Conservation (phyloP, 768 basidiomycete species). For the Lenzites betulinus region DNA sequence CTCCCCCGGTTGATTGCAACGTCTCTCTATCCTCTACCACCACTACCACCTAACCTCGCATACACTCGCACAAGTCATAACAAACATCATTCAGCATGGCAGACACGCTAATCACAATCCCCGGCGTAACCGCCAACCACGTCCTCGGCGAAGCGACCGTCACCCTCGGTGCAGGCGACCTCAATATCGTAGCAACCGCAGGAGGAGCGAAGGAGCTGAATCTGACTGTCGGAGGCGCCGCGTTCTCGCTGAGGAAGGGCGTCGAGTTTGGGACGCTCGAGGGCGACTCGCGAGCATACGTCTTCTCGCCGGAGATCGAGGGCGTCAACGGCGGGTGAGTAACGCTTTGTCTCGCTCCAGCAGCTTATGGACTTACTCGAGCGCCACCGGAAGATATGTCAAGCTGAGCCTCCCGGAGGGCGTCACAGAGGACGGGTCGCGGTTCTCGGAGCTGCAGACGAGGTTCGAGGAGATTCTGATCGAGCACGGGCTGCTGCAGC, state of each 20-base stretch:
- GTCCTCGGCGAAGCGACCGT: slow-evolving; percentile 23
- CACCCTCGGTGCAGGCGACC: slow-evolving; percentile 27
- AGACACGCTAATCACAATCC: slow-evolving; percentile 21
- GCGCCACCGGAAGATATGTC: slow-evolving; percentile 19
- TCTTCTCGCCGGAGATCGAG: slow-evolving; percentile 28
- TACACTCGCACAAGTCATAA: not conserved
- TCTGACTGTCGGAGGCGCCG: slow-evolving; percentile 23
- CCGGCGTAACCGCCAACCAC: slow-evolving; percentile 24
- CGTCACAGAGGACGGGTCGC: slow-evolving; percentile 14
- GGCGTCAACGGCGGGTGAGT: slow-evolving; percentile 22
- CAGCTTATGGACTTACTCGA: too few species aligned
- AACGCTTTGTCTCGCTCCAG: not conserved
- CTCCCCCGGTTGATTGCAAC: not conserved
- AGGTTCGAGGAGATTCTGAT: slow-evolving; percentile 31
- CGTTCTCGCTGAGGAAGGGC: slow-evolving; percentile 22
- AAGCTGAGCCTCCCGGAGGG: slow-evolving; percentile 25
- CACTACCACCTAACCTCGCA: not conserved
- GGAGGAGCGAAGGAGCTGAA: slow-evolving; percentile 1
- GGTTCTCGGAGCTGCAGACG: slow-evolving; percentile 22
- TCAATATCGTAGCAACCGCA: slow-evolving; percentile 20
- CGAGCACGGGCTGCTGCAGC: slow-evolving; percentile 26
- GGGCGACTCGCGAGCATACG: slow-evolving; percentile 22
- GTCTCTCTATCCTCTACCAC: not conserved
- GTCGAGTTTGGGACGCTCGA: slow-evolving; percentile 27
- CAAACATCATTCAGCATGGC: not conserved